Conservation (phyloP, 1,284 basidiomycete species). For the Gymnopus androsaceus region DNA sequence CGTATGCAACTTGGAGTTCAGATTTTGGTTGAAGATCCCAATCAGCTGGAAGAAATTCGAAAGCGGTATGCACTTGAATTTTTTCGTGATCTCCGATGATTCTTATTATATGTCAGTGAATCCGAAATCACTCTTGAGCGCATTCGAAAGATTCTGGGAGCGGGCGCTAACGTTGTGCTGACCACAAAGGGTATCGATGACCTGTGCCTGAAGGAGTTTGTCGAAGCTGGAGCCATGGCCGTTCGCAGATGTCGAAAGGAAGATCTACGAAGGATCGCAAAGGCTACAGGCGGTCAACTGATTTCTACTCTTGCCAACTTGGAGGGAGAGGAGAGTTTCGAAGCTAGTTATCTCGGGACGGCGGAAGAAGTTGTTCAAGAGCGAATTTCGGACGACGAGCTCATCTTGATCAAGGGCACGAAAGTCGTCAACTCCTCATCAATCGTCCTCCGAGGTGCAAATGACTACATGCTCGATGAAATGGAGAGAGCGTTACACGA, state of each 20-base stretch:
- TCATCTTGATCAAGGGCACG: conserved; percentile 96
- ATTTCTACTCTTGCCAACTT: conserved; percentile 94
- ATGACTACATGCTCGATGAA: conserved; percentile 99
- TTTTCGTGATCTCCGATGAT: conserved; percentile 6
- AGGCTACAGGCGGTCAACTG: conserved; percentile 93
- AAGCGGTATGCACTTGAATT: conserved; percentile 61
- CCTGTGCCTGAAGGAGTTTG: conserved; percentile 97
- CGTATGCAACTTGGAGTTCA: conserved; percentile 99
- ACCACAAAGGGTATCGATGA: conserved; percentile 99
- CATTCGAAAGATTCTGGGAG: conserved; percentile 92
- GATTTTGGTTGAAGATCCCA: conserved; percentile 96
- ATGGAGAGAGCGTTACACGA: conserved; percentile 99
- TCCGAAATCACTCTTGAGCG: conserved; percentile 96
- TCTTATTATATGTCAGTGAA: conserved; percentile 65
- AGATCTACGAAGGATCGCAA: conserved; percentile 95
- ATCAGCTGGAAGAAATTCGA: conserved; percentile 96
- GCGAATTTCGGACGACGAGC: conserved; percentile 97
- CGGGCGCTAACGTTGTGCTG: conserved; percentile 95
- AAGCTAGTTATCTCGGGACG: conserved; percentile 84
- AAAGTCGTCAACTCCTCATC: conserved; percentile 95
- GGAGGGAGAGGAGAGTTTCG: conserved; percentile 98
- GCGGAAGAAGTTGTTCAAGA: conserved; percentile 98
- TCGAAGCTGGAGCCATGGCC: conserved; percentile 99
- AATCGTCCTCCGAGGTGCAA: conserved; percentile 94
- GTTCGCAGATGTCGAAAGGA: conserved; percentile 98